These are phyloP conservation scores for Thielaviopsis populi DNA, from an alignment of 2,329 filamentous ascomycete species.

Conservation along the genomic window DNA sequence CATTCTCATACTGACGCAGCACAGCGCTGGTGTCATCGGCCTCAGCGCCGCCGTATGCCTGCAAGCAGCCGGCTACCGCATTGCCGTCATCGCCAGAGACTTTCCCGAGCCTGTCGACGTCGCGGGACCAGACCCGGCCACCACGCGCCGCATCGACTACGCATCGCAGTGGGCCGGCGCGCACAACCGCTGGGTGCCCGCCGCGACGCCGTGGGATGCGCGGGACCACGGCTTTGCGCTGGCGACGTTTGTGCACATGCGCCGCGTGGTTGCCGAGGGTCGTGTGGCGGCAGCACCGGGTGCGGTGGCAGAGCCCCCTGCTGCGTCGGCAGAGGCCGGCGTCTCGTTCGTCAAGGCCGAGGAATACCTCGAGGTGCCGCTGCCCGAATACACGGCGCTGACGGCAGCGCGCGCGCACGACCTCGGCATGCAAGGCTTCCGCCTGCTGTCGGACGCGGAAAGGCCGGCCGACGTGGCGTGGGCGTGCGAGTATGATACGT, in stretches of 20 bases:
- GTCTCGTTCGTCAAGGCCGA: conserved; percentile 35
- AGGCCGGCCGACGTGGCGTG: conserved; percentile 30
- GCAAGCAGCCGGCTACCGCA: conserved; percentile 27
- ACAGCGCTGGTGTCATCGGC: conserved; percentile 39
- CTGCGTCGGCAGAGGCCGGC: conserved; percentile 25
- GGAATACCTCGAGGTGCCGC: conserved; percentile 34
- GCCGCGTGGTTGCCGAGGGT: conserved; percentile 19
- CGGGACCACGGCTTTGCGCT: conserved; percentile 32
- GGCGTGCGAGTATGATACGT: conserved; percentile 38
- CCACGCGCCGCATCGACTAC: conserved; percentile 31
- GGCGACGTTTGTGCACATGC: conserved; percentile 31
- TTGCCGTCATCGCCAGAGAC: conserved; percentile 32
- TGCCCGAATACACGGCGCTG: conserved; percentile 27
- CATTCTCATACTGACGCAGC: background rate
- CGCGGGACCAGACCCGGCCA: conserved; percentile 25
- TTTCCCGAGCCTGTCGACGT: conserved; percentile 34
- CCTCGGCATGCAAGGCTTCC: conserved; percentile 27
- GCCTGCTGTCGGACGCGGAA: conserved; percentile 25
- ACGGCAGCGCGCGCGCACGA: conserved; percentile 23
- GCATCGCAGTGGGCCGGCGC: conserved; percentile 44
- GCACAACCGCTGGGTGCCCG: conserved; percentile 37
- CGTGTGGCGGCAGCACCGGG: conserved; percentile 20
- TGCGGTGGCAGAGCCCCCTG: too few relatives aligned
- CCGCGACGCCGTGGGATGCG: conserved; percentile 22
- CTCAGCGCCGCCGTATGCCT: conserved; percentile 34